Conservation (phyloP, 2,329 filamentous ascomycete genomes). For the Arthrinium phaeospermum region DNA sequence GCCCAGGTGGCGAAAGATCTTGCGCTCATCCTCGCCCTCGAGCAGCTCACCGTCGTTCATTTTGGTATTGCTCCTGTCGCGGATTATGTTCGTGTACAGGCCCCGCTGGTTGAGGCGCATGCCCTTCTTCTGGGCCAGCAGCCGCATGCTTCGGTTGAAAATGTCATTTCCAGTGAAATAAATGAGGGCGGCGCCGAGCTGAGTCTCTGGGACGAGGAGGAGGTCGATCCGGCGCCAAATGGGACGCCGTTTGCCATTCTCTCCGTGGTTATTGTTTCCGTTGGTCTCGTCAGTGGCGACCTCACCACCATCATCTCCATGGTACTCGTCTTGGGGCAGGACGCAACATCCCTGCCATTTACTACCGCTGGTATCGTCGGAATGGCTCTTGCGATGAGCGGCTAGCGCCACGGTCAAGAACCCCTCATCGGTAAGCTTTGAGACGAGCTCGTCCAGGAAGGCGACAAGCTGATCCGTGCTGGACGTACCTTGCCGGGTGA, state of each 20-base stretch:
- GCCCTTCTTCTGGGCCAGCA: constrained; percentile 79
- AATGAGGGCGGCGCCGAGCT: constrained; percentile 85
- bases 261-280: background rate
- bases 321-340: constrained; percentile 55
- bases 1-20: constrained; percentile 80
- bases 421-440: constrained; percentile 58
- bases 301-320: constrained; percentile 22
- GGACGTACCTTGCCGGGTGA: constrained; percentile 69
- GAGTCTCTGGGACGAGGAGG: constrained; percentile 77
- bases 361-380: constrained; percentile 59
- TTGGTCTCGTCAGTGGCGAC: background rate
- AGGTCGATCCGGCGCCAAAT: constrained; percentile 86
- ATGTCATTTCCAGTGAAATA: constrained; percentile 97
- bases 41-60: constrained; percentile 72
- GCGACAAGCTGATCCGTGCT: constrained; percentile 61
- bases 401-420: constrained; percentile 78
- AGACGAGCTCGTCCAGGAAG: constrained; percentile 69
- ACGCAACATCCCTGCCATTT: constrained; percentile 91
- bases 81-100: constrained; percentile 73
- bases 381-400: constrained; percentile 48
- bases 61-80: constrained; percentile 62
- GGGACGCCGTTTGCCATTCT: constrained; percentile 38
- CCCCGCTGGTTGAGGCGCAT: constrained; percentile 88
- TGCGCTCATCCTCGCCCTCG: constrained; percentile 76
- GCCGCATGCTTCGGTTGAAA: constrained; percentile 85